Evolutionary conservation across 352 stramenopile genomes (phyloP), one percentile per base, ranked within the genome.

Genomic region (Plasmopara halstedii): DNA sequence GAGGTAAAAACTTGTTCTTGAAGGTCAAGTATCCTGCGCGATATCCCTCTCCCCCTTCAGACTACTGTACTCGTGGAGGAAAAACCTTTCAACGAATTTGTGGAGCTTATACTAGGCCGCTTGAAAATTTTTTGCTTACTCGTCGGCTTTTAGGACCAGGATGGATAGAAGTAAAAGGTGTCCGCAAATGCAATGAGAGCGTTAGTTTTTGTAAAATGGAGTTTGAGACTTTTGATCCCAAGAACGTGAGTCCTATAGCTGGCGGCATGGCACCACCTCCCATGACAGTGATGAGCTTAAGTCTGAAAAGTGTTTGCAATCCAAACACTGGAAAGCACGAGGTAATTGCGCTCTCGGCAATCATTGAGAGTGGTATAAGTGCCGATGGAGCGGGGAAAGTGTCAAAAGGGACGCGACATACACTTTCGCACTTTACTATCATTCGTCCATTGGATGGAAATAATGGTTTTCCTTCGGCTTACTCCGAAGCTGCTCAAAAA

Each of bases 121-220:
- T 99, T 4, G 97, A 99, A 68, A 97, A 94, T 17, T 99, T 99
- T 59, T 62, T 99, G 15, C 60, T 99, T 31, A 97, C 97, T 49
- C 88, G 95, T 40, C 94, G 96, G 49, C 68, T 99, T 18, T 97
- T 98, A 64, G 97, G 97, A 18, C 97, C 97, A 3, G 90, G 95
- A 20, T 99, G 97, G 97, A 70, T 99, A 39, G 85, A 95, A 40
- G 92, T 99, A 51, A 85, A 88, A 42, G 75, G 88, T 42, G 85
- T 96, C n/a, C 53, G 72, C 33, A 69, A 79, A 25, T 74, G 73
- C 14, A 75, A 55, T 15, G 73, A 86, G 15, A 78, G 57, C 46
- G 70, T 79, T 25, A 91, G 79, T 36, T 99, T 95, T 62, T 99
- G 95, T 64, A 92, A 95, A 51, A 64, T 95, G 41, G 95, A 99